Evolutionary conservation across 768 basidiomycete species (phyloP), one percentile per base, ranked within the genome.

Genomic region (Hygrocybe punicea): DNA sequence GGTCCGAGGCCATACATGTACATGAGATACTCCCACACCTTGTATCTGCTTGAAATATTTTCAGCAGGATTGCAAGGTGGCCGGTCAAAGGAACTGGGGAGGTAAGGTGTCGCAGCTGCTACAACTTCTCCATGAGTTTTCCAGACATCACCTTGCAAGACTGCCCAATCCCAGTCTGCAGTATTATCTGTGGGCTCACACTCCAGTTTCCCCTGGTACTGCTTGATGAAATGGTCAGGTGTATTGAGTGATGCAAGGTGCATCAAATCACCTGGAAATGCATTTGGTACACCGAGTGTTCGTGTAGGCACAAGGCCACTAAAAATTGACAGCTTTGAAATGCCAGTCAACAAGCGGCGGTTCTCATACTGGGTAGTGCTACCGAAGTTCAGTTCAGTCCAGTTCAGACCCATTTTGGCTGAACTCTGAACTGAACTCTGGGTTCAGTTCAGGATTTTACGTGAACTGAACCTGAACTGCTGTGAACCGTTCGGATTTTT

Each of bases 281-380:
- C 65, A 0, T 17, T 24, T 1, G 74, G 72, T 48, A 71, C 47
- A 24, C 53, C 37, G 29, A 74, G 52, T 19, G 53, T 62, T 23
- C 58, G 54, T 17, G 42, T 70, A 59, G 11, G 61, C 40, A 23
- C 45, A 5, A 65, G 57, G 6, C 66, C 67, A 37, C 57, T 63
- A n/a, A 70, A 61, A 23, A 78, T 61, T 14, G 63, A 70, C 0
- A 71, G 71, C 49, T 72, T 70, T 16, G 57, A 56, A 34, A 81
- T 67, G 1, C 78, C 73, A 2, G 71, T 72, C 14, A 51, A 35
- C 2, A 63, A 58, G 3, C 65, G 60, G 19, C 59, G 62, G 5
- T 33, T 33, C 37, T 70, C 56, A 54, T 67, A 72, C 1, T 66
- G 47, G n/a, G n/a, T n/a, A n/a, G n/a, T n/a, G n/a, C n/a, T n/a